Evolutionary conservation across 176 grass and related monocot species (phyloP).

Genomic region (Dendrocalamus sinicus): DNA sequence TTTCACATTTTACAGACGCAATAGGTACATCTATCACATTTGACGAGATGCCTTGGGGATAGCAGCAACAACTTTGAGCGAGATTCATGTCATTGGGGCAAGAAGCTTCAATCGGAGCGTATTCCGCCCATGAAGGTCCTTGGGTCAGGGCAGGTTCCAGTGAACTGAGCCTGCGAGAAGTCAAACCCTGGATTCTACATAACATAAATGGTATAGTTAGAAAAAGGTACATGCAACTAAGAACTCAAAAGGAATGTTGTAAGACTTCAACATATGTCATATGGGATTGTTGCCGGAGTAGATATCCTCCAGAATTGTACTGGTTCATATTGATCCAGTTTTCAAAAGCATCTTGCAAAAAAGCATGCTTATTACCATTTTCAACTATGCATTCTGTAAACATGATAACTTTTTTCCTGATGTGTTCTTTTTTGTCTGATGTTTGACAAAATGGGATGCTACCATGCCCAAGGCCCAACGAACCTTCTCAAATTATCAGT

Average conservation of each 20-base stretch:
- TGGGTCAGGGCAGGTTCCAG: too few species aligned
- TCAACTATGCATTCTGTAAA: neutral
- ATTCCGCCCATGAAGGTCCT: constrained; percentile 96
- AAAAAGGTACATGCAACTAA: constrained; percentile 24
- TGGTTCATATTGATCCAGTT: neutral
- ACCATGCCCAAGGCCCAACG: neutral
- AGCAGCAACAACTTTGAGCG: neutral
- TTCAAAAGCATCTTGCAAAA: neutral
- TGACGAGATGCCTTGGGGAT: neutral
- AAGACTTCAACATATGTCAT: neutral
- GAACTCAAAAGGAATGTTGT: neutral
- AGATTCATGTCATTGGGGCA: neutral
- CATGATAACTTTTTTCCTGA: neutral
- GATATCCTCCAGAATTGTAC: neutral
- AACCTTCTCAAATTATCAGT: constrained; percentile 1
- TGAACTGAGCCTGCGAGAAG: constrained; percentile 93
- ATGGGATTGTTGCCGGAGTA: neutral
- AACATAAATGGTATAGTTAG: constrained; percentile 2
- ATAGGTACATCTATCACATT: constrained; percentile 16
- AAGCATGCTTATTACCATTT: neutral
- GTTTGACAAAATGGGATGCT: constrained; percentile 7
- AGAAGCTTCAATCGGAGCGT: constrained; percentile 45
- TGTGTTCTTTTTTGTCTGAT: neutral
- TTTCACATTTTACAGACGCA: neutral
- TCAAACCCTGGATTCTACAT: constrained; percentile 92